Base-by-base conservation (phyloP, 495 filamentous ascomycete genomes). In the Symbiotaphrina buchneri region DNA sequence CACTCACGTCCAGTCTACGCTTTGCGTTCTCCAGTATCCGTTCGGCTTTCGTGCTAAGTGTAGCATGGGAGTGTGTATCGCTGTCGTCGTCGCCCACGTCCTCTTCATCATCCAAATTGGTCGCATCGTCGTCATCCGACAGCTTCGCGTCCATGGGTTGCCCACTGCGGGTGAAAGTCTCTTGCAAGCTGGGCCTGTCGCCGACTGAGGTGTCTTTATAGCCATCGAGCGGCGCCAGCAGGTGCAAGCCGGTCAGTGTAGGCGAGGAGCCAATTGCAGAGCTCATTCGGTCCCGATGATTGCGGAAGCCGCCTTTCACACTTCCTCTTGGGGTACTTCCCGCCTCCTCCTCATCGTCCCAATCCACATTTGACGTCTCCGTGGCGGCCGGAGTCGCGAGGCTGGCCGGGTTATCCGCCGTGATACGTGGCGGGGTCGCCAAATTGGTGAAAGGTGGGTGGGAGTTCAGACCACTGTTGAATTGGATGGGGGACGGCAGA, bases 21-120 rank as follows among this genome's bases (percentile, higher is more conserved):
- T 93, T 93, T 18, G 83, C 83, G 52, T 90, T 90, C 21, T 80
- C 78, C 26, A 93, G 56, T 46, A 92, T 92, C 36, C 77, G 56
- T 47, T 93, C 83, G 7, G 83, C 83, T 42, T 79, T 62, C 36
- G 70, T 71, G 44, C 78, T 87, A 46, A 92, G 46, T 5, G 78
- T 70, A 8, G 64, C 69, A 27, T 71, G 74, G 17, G 79, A 75
- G 39, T 70, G 65, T 22, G 51, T 53, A 28, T 66, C 60, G 23
- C 58, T 59, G 23, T 49, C 56, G 35, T 51, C 41, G 4, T 34
- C 39, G 7, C 32, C 31, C 28, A 47, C 43, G 30, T 21, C 37
- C 30, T 30, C 41, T 22, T 27, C 29, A 2, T 43, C 41, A 36
- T 42, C 48, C 17, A n/a, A n/a, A n/a, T n/a, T n/a, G n/a, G n/a